Evolutionary conservation across 805 yeast species (phyloP).

Genomic region (Myxozyma nipponensis): DNA sequence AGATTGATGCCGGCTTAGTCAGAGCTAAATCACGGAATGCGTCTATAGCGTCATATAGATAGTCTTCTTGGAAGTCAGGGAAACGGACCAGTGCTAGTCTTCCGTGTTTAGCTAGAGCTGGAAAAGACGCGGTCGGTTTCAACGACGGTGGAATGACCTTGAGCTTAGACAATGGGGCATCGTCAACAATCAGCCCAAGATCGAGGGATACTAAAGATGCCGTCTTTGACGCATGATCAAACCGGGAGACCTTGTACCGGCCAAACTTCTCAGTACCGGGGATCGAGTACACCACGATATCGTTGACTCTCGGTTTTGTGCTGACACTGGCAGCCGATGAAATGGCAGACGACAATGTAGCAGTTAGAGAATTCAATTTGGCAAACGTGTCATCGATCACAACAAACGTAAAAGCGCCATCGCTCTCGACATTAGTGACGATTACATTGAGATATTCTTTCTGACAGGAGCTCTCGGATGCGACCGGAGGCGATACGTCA

Average conservation of each 20-base stretch:
- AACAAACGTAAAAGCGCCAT: constrained; percentile 30
- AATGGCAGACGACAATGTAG: constrained; percentile 8
- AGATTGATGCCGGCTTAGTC: constrained; percentile 14
- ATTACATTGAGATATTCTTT: constrained; percentile 38
- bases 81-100: constrained; percentile 17
- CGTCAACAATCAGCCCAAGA: constrained; percentile 14
- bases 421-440: constrained; percentile 33
- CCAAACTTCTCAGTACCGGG: constrained; percentile 15
- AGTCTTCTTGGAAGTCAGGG: constrained; percentile 24
- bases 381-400: constrained; percentile 16
- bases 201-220: constrained; percentile 20
- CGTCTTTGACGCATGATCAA: constrained; percentile 9
- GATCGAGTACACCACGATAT: constrained; percentile 13
- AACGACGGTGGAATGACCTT: constrained; percentile 12
- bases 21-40: constrained; percentile 18
- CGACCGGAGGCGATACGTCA: constrained; percentile 23
- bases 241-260: constrained; percentile 18
- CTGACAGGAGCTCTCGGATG: constrained; percentile 26
- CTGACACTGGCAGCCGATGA: neutral
- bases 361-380: constrained; percentile 6
- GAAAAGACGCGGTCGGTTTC: constrained; percentile 7
- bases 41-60: constrained; percentile 22
- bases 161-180: constrained; percentile 21
- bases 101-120: constrained; percentile 28
- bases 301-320: constrained; percentile 17